Conservation (phyloP, 2,329 filamentous ascomycete species). For the Colletotrichum sojae region DNA sequence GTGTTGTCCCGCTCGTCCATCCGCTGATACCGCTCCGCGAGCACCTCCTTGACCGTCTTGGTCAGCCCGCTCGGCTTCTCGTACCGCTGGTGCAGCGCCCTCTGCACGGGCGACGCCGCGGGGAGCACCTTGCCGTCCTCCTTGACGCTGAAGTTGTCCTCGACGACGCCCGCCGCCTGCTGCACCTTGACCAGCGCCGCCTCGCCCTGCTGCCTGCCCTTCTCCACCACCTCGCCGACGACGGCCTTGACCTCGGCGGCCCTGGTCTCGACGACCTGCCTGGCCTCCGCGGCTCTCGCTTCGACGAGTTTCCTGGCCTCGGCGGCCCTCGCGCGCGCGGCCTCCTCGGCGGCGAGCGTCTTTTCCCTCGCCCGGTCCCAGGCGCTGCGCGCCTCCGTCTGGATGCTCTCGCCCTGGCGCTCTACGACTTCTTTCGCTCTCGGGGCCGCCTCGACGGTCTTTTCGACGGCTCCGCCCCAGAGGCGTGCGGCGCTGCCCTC, state of each 20-base stretch:
- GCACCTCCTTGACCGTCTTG: conserved; percentile 66
- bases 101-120: conserved; percentile 60
- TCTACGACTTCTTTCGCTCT: conserved; percentile 51
- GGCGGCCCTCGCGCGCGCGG: conserved; percentile 30
- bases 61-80: conserved; percentile 57
- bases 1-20: conserved; percentile 62
- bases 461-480: conserved; percentile 57
- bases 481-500: conserved; percentile 65
- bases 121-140: conserved; percentile 58
- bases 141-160: conserved; percentile 48
- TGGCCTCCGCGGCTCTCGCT: conserved; percentile 32
- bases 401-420: conserved; percentile 41
- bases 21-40: conserved; percentile 69
- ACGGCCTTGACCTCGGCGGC: conserved; percentile 37
- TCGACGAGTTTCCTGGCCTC: conserved; percentile 33
- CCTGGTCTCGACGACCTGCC: conserved; percentile 26
- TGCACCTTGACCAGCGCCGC: conserved; percentile 47
- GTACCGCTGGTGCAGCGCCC: conserved; percentile 67
- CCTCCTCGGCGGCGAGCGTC: conserved; percentile 38
- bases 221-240: conserved; percentile 34
- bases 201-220: conserved; percentile 35
- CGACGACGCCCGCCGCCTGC: conserved; percentile 45
- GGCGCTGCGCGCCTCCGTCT: conserved; percentile 42
- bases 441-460: conserved; percentile 50
- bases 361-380: conserved; percentile 43